Evolutionary conservation across 2,329 filamentous ascomycete genomes (phyloP).

Genomic region (Bimuria novae-zelandiae): DNA sequence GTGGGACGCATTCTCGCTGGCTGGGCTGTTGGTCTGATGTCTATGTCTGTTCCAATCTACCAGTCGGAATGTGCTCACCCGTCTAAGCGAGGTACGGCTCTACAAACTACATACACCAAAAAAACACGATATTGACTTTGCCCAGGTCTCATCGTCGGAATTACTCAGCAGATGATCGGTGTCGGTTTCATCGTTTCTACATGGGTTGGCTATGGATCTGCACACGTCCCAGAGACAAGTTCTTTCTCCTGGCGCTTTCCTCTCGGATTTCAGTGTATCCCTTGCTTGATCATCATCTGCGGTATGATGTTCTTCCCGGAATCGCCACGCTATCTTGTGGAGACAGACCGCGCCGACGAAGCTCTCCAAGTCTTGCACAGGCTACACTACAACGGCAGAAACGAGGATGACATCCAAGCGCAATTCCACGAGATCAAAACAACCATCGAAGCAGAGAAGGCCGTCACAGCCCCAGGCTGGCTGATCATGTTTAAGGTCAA

Average conservation of each 20-base stretch:
- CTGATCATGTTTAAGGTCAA: conserved; percentile 62
- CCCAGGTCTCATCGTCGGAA: conserved; percentile 56
- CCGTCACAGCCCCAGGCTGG: conserved; percentile 59
- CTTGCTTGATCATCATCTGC: conserved; percentile 49
- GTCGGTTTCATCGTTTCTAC: conserved; percentile 62
- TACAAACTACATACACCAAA: background rate
- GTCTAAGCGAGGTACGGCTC: conserved; percentile 55
- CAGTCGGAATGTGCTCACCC: conserved; percentile 66
- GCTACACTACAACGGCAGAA: conserved; percentile 59
- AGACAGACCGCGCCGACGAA: conserved; percentile 61
- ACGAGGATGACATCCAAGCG: conserved; percentile 62
- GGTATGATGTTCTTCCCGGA: conserved; percentile 51
- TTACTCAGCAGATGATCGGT: conserved; percentile 62
- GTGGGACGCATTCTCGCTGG: conserved; percentile 64
- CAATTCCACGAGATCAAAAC: conserved; percentile 65
- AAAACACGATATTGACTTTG: background rate
- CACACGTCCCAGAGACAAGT: conserved; percentile 42
- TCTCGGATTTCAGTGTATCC: conserved; percentile 53
- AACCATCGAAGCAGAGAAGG: conserved; percentile 64
- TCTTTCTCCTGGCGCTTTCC: conserved; percentile 51
- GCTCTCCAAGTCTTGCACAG: conserved; percentile 52
- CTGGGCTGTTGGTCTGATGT: conserved; percentile 62
- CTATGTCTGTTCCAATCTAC: conserved; percentile 66
- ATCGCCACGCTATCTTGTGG: conserved; percentile 43
- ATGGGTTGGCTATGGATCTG: conserved; percentile 54